Percentiles rank a stretch among this genome's conserved stretches.
These are phyloP conservation scores for Isabelozyma heimii DNA, from an alignment of 805 yeast genomes.

Conservation along the genomic window DNA sequence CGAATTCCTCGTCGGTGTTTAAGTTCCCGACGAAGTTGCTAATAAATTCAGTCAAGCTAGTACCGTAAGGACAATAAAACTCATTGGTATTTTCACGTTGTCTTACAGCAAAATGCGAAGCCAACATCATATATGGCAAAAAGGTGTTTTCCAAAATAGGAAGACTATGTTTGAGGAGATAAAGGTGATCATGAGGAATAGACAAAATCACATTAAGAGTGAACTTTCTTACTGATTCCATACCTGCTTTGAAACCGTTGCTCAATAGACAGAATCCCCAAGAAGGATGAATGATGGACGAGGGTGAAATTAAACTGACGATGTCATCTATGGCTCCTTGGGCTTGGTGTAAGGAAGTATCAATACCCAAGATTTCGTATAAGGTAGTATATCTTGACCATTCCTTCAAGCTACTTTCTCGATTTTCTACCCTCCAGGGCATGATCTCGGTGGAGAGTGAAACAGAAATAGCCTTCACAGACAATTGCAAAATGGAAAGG, in stretches of 20 bases:
- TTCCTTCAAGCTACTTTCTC: constrained; percentile 35
- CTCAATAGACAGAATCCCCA: constrained; percentile 77
- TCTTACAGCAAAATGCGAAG: constrained; percentile 55
- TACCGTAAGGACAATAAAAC: constrained; percentile 58
- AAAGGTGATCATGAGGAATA: constrained; percentile 45
- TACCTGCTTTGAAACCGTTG: constrained; percentile 71
- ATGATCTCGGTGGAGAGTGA: constrained; percentile 37
- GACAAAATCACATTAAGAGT: constrained; percentile 54
- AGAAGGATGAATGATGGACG: constrained; percentile 54
- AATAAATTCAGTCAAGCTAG: constrained; percentile 46
- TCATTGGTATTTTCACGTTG: constrained; percentile 20
- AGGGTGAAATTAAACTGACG: constrained; percentile 46
- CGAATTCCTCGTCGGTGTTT: constrained; percentile 17
- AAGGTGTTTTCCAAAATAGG: constrained; percentile 46
- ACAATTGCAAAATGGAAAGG: constrained; percentile 59
- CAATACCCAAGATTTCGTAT: constrained; percentile 78
- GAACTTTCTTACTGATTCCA: constrained; percentile 73
- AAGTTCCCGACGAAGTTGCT: constrained; percentile 29
- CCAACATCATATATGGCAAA: constrained; percentile 61
- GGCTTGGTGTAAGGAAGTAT: constrained; percentile 82
- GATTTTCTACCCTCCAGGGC: constrained; percentile 38
- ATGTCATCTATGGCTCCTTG: constrained; percentile 73
- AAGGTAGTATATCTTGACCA: constrained; percentile 77
- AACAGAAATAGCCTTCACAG: constrained; percentile 47
- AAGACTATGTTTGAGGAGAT: constrained; percentile 30